Percentiles rank a stretch among this genome's conserved stretches.
These are phyloP conservation scores for Exidia glandulosa DNA, from an alignment of 768 basidiomycete species.

Conservation along the genomic window DNA sequence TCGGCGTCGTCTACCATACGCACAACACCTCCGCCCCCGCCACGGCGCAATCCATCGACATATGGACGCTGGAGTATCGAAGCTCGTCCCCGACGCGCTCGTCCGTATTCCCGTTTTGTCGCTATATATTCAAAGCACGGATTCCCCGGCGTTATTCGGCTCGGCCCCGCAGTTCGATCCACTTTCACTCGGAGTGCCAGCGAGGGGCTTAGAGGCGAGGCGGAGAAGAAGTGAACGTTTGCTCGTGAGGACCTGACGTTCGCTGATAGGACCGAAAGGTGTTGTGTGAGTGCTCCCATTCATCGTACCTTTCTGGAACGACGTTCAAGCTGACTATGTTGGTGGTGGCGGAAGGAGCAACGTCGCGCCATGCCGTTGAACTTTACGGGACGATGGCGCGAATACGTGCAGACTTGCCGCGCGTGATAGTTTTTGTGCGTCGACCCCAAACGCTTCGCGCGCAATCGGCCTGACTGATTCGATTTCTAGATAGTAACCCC, in stretches of 20 bases:
- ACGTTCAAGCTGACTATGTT: too few relatives aligned
- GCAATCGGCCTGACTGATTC: too few relatives aligned
- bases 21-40: conserved; percentile 42
- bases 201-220: conserved; percentile 28
- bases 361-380: conserved; percentile 36
- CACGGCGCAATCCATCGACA: conserved; percentile 50
- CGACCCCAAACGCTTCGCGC: too few relatives aligned
- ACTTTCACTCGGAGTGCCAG: background rate
- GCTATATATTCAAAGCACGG: conserved; percentile 54
- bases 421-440: conserved; percentile 59
- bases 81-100: too few relatives aligned
- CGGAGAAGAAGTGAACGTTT: conserved; percentile 62
- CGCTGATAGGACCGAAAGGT: conserved; percentile 21
- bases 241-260: conserved; percentile 40
- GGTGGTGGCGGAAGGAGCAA: conserved; percentile 47
- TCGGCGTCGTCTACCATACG: conserved; percentile 51
- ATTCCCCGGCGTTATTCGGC: conserved; percentile 56
- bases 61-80: conserved; percentile 45
- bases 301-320: too few relatives aligned
- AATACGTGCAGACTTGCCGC: conserved; percentile 60
- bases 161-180: conserved; percentile 53
- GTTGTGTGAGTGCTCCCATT: background rate
- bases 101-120: conserved; percentile 5
- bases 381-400: conserved; percentile 42
- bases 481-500: conserved; percentile 46